A percentile compares a stretch with the other conserved stretches of the same genome.
phyloP scores from a whole-genome alignment of 2,329 filamentous ascomycete genomes.

The Nigrospora sphaerica region DNA sequence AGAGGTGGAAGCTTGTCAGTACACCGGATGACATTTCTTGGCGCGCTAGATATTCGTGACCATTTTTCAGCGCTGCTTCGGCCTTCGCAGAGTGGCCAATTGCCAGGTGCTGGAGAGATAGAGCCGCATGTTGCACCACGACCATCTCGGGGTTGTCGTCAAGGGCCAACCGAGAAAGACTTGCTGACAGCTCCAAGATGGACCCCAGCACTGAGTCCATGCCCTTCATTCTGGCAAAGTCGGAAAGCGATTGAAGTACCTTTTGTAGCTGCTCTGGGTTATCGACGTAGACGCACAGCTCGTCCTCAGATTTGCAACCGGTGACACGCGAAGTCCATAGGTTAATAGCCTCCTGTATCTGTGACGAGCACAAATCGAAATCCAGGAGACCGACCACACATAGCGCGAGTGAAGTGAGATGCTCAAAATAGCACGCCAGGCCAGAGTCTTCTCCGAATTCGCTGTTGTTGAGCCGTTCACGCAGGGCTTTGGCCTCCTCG shows the following conservation, averaged over 20 bases:
- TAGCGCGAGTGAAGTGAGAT: conserved; percentile 37
- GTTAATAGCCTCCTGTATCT: conserved; percentile 27
- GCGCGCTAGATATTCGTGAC: conserved; percentile 40
- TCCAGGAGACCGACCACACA: conserved; percentile 37
- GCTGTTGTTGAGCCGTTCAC: conserved; percentile 26
- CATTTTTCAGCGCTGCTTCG: conserved; percentile 47
- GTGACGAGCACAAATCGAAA: conserved; percentile 24
- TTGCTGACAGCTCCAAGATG: conserved; percentile 37
- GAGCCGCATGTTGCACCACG: conserved; percentile 37
- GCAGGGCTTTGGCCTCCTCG: conserved; percentile 29
- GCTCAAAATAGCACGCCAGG: conserved; percentile 36
- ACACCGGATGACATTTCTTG: conserved; percentile 32
- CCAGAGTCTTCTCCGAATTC: conserved; percentile 36
- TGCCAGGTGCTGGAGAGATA: conserved; percentile 46
- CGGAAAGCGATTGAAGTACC: conserved; percentile 42
- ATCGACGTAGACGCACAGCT: conserved; percentile 39
- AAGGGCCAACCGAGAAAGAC: conserved; percentile 30
- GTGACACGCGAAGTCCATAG: conserved; percentile 37
- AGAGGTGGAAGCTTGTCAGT: conserved; percentile 54
- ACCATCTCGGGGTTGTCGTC: conserved; percentile 26
- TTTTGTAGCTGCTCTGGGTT: conserved; percentile 40
- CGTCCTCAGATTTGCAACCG: conserved; percentile 27
- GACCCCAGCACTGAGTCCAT: conserved; percentile 37
- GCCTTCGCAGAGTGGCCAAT: conserved; percentile 46
- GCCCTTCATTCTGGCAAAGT: conserved; percentile 45